Evolutionary conservation across 768 basidiomycete species (phyloP), one percentile per base, ranked within the genome.

Genomic region (Russula earlei): DNA sequence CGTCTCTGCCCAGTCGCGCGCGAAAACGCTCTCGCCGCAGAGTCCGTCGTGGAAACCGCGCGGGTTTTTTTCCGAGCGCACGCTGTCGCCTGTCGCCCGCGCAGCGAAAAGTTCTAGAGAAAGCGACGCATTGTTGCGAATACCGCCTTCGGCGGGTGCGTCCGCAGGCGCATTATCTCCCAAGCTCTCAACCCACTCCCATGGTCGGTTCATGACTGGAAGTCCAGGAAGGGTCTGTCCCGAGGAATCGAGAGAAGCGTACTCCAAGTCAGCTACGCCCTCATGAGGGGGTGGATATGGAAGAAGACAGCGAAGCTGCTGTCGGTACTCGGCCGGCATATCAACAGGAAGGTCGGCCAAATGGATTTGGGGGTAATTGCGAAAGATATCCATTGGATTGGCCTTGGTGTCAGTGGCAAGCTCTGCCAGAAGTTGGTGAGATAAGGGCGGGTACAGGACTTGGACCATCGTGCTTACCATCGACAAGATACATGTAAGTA

Each of bases 161-260:
- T 78, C 77, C 4, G 72, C 60, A 11, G 71, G 63, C 8, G 74
- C 56, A 3, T 75, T 72, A 49, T 85, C 83, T 9, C 87, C 87
- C 3, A 90, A 64, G 65, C 84, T 80, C 67, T 91, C 88, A 7
- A 83, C 80, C 87, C 88, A 91, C 67, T 91, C 88, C 88, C 88
- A 91, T 4, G 89, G 86, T 31, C 82, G 78, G 68, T 89, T 87
- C 54, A 79, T 72, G 17, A 90, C 84, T 2, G 78, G 75, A 4
- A 70, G 65, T 19, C 77, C 75, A 56, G 74, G 71, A 3, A 80
- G 64, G 5, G 80, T 56, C 17, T 75, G 72, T 0, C 84, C 85
- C 12, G 70, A 70, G 17, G 68, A 43, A 59, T 88, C 85, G 25
- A 75, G 76, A 56, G 82, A 75, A 3, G 80, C 77, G 45, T 77